Evolutionary conservation across 768 basidiomycete species (phyloP), one percentile per base, ranked within the genome.

Genomic region (Lactifluus pinguis): DNA sequence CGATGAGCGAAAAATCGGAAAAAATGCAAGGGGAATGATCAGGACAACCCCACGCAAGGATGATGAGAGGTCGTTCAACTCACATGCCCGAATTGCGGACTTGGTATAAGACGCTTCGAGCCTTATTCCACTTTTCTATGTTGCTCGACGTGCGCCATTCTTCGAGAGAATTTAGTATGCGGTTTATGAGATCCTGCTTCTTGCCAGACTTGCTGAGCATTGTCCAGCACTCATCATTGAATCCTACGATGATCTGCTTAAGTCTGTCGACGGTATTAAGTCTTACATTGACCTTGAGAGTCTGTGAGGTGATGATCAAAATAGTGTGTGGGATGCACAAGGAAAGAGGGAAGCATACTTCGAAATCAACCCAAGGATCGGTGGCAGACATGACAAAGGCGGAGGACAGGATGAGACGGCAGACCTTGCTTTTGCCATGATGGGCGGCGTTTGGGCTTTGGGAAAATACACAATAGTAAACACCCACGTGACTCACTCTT

Each of bases 161-260:
- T 62, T 87, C 84, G 66, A 92, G 72, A 63, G 79, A 75, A 8
- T 67, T 65, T 49, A 81, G 72, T 62, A 93, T 85, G 63, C 88
- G 80, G 70, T 91, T 87, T 69, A 92, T 90, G 50, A 92, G 80
- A 38, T 92, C 92, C 67, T 90, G 87, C 70, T 93, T 93, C 76
- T 88, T 92, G 30, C 91, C 91, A 11, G 87, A 79, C 72, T 89
- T 90, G 56, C 81, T 76, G 32, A 91, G 75, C 66, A 80, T 78
- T 4, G 82, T 81, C 55, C 75, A 74, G 69, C 89, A 91, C 71
- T 90, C 85, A 41, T 89, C 87, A 75, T 90, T 91, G 66, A 92
- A 77, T 29, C 85, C 86, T 42, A 77, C 72, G 59, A 93, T 76
- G 66, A 93, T 89, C 69, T 87, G 85, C 72, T 93, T 92, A 65